Percentiles rank a stretch among this genome's conserved stretches.
Evolutionary conservation across 371 early-diverging fungal genomes (phyloP).

Genomic region (Mucor ambiguus): DNA sequence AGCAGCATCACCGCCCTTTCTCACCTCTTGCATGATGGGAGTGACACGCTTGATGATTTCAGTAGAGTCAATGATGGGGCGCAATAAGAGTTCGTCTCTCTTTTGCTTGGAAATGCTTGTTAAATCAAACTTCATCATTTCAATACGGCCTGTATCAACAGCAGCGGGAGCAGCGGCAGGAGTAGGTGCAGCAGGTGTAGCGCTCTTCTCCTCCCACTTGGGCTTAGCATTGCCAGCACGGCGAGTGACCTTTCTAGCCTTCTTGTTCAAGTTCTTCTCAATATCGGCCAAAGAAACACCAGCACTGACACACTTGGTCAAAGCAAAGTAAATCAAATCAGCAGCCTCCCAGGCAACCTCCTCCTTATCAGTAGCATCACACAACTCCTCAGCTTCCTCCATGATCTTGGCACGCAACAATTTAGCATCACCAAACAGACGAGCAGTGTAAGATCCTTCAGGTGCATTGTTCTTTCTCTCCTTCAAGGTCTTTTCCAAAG

Average conservation of each 20-base stretch:
- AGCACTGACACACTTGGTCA: slow-evolving; percentile 81
- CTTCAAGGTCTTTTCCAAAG: slow-evolving; percentile 66
- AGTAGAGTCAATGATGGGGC: slow-evolving; percentile 90
- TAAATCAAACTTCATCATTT: slow-evolving; percentile 65
- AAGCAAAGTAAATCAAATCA: slow-evolving; percentile 94
- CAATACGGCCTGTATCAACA: slow-evolving; percentile 40
- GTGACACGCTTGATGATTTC: slow-evolving; percentile 85
- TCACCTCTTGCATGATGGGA: slow-evolving; percentile 90
- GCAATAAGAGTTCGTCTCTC: slow-evolving; percentile 69
- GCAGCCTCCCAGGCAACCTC: slow-evolving; percentile 97
- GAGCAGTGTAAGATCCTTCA: slow-evolving; percentile 88
- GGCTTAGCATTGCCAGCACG: slow-evolving; percentile 96
- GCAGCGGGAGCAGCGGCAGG: slow-evolving; percentile 15
- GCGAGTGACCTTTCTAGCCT: slow-evolving; percentile 85
- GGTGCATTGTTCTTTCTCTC: slow-evolving; percentile 75
- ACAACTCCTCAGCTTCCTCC: slow-evolving; percentile 96
- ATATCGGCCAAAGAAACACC: slow-evolving; percentile 88
- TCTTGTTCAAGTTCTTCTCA: slow-evolving; percentile 82
- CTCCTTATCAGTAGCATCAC: slow-evolving; percentile 72
- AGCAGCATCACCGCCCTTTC: slow-evolving; percentile 85
- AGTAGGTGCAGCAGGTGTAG: slow-evolving; percentile 20
- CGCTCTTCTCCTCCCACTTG: slow-evolving; percentile 48
- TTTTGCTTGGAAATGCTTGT: slow-evolving; percentile 48
- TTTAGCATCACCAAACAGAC: slow-evolving; percentile 82
- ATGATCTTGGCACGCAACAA: slow-evolving; percentile 90